Percentiles rank a stretch among this genome's conserved stretches.
phyloP scores from a whole-genome alignment of 139 green algal genomes.

The Haematococcus sp. region DNA sequence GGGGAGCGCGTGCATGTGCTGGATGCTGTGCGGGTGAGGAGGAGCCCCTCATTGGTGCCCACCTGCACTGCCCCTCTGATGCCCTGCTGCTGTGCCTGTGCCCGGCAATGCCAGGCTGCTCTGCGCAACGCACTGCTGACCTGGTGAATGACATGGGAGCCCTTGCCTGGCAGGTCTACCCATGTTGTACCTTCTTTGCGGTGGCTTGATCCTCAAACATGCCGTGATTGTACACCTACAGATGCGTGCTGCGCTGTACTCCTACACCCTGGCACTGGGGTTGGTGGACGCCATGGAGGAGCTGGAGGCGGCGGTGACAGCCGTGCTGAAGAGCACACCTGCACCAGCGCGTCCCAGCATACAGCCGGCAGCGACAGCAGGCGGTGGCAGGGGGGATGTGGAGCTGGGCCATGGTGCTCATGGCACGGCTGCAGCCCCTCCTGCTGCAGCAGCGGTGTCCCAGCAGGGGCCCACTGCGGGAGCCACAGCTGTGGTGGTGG shows the following conservation, averaged over 20 bases:
- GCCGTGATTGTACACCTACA: not conserved
- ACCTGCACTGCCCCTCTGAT: no score
- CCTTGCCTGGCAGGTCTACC: no score
- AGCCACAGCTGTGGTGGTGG: not conserved
- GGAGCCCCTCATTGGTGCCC: not conserved
- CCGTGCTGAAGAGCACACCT: not conserved
- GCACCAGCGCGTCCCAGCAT: no score
- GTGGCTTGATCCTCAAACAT: no score
- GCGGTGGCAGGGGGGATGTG: no score
- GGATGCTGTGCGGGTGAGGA: not conserved
- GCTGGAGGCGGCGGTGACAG: not conserved
- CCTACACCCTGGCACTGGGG: not conserved
- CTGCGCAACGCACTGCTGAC: no score
- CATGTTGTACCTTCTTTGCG: no score
- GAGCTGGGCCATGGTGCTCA: no score
- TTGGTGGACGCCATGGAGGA: conserved; percentile 1
- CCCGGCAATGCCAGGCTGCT: no score
- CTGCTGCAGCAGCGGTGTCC: not conserved
- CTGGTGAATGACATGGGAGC: no score
- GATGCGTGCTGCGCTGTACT: not conserved
- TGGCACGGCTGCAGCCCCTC: not conserved
- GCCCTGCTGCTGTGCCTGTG: no score
- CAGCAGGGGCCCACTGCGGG: not conserved
- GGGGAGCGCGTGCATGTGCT: conserved; percentile 1
- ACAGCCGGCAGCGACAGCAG: no score